Evolutionary conservation across 2,329 filamentous ascomycete genomes (phyloP).

Genomic region (Clathrospora elynae): DNA sequence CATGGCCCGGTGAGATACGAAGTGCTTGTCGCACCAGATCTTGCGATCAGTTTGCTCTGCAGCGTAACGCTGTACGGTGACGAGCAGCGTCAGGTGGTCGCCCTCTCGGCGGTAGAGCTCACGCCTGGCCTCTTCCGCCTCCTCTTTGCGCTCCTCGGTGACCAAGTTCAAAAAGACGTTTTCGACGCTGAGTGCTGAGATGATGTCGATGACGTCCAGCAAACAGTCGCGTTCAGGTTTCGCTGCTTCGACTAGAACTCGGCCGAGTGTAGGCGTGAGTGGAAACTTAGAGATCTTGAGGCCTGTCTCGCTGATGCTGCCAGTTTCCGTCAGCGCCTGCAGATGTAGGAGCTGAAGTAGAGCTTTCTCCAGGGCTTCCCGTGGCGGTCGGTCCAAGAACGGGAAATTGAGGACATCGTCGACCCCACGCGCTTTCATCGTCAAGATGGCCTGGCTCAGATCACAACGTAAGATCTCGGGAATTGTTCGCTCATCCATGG

Average conservation of each 20-base stretch:
- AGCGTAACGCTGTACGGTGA: slow-evolving; percentile 64
- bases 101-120: slow-evolving; percentile 65
- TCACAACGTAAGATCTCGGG: slow-evolving; percentile 93
- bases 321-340: slow-evolving; percentile 72
- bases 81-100: slow-evolving; percentile 67
- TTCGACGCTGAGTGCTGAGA: slow-evolving; percentile 68
- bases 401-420: slow-evolving; percentile 82
- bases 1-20: slow-evolving; percentile 68
- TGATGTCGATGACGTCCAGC: slow-evolving; percentile 83
- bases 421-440: slow-evolving; percentile 90
- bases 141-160: slow-evolving; percentile 65
- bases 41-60: slow-evolving; percentile 63
- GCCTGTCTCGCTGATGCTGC: slow-evolving; percentile 74
- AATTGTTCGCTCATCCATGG: slow-evolving; percentile 72
- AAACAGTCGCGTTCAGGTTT: slow-evolving; percentile 73
- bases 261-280: slow-evolving; percentile 77
- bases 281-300: slow-evolving; percentile 81
- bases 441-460: slow-evolving; percentile 81
- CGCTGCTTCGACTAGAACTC: slow-evolving; percentile 81
- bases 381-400: slow-evolving; percentile 78
- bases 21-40: slow-evolving; percentile 63
- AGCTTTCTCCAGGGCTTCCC: slow-evolving; percentile 79
- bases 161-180: slow-evolving; percentile 65
- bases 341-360: slow-evolving; percentile 80
- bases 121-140: slow-evolving; percentile 60